These are phyloP conservation scores for Globisporangium megalacanthum DNA, from an alignment of 352 stramenopile species.

Conservation along the genomic window DNA sequence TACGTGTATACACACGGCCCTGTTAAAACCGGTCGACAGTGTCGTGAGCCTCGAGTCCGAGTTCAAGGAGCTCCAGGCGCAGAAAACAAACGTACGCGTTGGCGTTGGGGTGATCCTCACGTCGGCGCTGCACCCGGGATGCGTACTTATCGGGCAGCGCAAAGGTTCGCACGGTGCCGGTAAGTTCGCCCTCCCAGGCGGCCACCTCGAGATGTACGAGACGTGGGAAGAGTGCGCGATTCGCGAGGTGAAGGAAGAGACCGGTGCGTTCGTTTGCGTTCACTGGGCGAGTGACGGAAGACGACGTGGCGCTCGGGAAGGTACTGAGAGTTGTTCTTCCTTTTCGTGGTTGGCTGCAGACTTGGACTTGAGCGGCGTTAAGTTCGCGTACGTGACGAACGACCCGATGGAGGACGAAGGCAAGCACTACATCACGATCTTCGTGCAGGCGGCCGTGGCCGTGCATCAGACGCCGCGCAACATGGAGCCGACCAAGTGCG, in stretches of 20 bases:
- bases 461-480: slow-evolving; percentile 44
- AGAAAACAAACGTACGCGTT: slow-evolving; percentile 61
- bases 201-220: slow-evolving; percentile 83
- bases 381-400: slow-evolving; percentile 75
- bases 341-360: slow-evolving; percentile 20
- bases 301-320: background rate
- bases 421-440: slow-evolving; percentile 86
- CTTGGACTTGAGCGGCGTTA: slow-evolving; percentile 43
- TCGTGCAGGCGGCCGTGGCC: slow-evolving; percentile 66
- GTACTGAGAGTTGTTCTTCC: background rate
- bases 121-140: slow-evolving; percentile 52
- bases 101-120: slow-evolving; percentile 73
- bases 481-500: slow-evolving; percentile 84
- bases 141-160: slow-evolving; percentile 65
- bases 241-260: slow-evolving; percentile 82
- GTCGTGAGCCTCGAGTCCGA: slow-evolving; percentile 48
- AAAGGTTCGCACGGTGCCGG: slow-evolving; percentile 74
- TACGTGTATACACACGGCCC: background rate
- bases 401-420: slow-evolving; percentile 75
- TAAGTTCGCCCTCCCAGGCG: slow-evolving; percentile 68
- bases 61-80: slow-evolving; percentile 52
- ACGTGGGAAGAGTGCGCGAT: slow-evolving; percentile 72
- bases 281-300: background rate
- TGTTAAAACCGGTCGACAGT: slow-evolving; percentile 13
- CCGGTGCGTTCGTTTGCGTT: slow-evolving; percentile 22